Conservation (phyloP, 208 protist species). For the Acanthamoeba lenticulata region DNA sequence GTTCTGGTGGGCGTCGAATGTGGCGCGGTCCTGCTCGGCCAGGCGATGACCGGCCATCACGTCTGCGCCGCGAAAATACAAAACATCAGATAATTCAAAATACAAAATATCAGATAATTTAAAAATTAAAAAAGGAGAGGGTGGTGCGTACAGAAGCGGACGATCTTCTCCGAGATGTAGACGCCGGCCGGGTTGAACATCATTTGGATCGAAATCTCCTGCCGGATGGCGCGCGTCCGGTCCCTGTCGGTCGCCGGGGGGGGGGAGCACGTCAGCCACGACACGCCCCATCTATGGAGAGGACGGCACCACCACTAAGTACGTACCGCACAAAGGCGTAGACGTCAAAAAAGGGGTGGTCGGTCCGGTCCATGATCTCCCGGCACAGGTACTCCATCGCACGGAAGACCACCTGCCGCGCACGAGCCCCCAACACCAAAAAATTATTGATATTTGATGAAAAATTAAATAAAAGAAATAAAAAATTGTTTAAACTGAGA, state of each 20-base stretch:
- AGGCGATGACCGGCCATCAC: slow-evolving; percentile 42
- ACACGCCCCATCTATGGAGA: no score
- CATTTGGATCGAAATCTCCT: slow-evolving; percentile 43
- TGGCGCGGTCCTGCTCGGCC: not conserved
- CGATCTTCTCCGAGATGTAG: slow-evolving; percentile 59
- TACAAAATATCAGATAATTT: not conserved
- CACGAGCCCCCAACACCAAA: not conserved
- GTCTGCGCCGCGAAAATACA: not conserved
- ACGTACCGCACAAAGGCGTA: slow-evolving; percentile 6
- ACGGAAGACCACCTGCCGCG: not conserved
- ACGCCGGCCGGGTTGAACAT: slow-evolving; percentile 24
- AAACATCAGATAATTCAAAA: not conserved
- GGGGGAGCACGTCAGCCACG: not conserved
- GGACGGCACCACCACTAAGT: no score
- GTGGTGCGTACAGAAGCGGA: slow-evolving; percentile 43
- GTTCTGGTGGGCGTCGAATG: slow-evolving; percentile 59
- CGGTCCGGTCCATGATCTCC: slow-evolving; percentile 45
- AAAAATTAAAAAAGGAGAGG: not conserved
- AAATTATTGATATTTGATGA: not conserved
- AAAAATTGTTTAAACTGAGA: no score
- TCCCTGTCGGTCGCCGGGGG: not conserved
- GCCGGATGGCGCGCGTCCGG: slow-evolving; percentile 53
- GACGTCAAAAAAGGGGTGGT: slow-evolving; percentile 23
- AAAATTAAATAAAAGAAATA: not conserved
- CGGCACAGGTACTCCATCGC: not conserved